These are phyloP conservation scores for Elongisporangium undulatum DNA, from an alignment of 352 stramenopile genomes.

Conservation along the genomic window DNA sequence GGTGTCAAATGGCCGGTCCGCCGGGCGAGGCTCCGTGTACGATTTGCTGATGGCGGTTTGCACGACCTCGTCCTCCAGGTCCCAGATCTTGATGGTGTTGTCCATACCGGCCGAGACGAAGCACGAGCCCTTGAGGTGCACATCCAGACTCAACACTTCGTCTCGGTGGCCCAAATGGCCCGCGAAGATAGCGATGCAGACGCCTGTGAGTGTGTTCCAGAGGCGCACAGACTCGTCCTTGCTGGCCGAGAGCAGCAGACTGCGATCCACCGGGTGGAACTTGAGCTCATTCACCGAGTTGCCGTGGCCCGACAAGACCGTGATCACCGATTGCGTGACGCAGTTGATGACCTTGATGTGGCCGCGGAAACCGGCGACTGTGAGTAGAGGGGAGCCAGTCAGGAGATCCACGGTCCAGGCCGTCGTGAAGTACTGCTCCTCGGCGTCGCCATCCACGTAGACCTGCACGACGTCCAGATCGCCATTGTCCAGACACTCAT, in stretches of 20 bases:
- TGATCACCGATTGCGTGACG: conserved; percentile 71
- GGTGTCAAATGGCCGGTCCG: conserved; percentile 69
- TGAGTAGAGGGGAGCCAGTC: conserved; percentile 64
- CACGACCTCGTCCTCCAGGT: conserved; percentile 70
- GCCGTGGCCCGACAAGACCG: conserved; percentile 85
- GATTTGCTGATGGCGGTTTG: conserved; percentile 71
- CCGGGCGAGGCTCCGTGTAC: conserved; percentile 61
- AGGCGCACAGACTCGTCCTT: conserved; percentile 92
- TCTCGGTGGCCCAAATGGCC: conserved; percentile 89
- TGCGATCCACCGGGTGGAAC: conserved; percentile 87
- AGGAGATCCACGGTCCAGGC: conserved; percentile 76
- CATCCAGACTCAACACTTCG: conserved; percentile 86
- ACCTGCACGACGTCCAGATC: conserved; percentile 76
- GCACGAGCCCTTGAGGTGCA: conserved; percentile 85
- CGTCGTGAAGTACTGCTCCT: conserved; percentile 77
- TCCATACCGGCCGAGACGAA: conserved; percentile 92
- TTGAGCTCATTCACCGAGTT: conserved; percentile 92
- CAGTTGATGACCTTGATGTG: conserved; percentile 86
- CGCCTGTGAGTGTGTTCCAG: conserved; percentile 88
- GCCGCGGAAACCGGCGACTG: conserved; percentile 59
- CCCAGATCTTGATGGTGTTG: conserved; percentile 94
- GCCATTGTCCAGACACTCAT: conserved; percentile 72
- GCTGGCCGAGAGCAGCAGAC: conserved; percentile 84
- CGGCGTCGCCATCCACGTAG: conserved; percentile 69
- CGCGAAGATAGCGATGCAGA: conserved; percentile 91